These are phyloP conservation scores for Beauveria brongniartii DNA, from an alignment of 2,329 filamentous ascomycete species.

Conservation along the genomic window DNA sequence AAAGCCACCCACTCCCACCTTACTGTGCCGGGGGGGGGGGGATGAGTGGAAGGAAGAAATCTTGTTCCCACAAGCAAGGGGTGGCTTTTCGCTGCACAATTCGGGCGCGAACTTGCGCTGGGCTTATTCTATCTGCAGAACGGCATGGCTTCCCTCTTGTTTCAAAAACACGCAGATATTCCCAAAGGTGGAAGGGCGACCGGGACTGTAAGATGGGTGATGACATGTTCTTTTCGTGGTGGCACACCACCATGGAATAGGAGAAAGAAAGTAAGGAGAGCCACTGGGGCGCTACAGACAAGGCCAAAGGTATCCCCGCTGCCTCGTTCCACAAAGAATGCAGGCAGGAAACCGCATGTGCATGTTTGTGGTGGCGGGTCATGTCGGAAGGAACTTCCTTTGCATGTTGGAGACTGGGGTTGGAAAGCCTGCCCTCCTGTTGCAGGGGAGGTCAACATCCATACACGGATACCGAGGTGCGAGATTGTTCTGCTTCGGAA, in stretches of 20 bases:
- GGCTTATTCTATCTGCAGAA: not conserved
- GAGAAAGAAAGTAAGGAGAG: too few relatives aligned
- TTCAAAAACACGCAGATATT: not conserved
- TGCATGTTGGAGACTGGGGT: not conserved
- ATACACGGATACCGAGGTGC: too few relatives aligned
- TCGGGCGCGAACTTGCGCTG: conserved; percentile 9
- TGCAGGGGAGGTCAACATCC: too few relatives aligned
- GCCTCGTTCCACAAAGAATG: too few relatives aligned
- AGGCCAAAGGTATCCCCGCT: too few relatives aligned
- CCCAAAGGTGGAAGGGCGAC: not conserved
- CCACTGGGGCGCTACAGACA: too few relatives aligned
- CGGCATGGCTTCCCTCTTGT: not conserved
- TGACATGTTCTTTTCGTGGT: not conserved
- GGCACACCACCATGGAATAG: not conserved
- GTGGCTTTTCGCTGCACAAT: not conserved
- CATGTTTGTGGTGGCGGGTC: not conserved
- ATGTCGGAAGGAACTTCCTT: not conserved
- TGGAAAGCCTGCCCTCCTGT: too few relatives aligned
- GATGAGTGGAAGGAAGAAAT: not conserved
- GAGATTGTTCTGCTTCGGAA: too few relatives aligned
- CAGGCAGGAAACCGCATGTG: not conserved
- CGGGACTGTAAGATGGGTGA: not conserved
- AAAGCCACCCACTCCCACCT: not conserved
- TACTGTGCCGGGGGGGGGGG: not conserved
- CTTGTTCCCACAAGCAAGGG: not conserved